Evolutionary conservation across 2,329 filamentous ascomycete species (phyloP).

Genomic region (Ceratocystis diversiconidia): DNA sequence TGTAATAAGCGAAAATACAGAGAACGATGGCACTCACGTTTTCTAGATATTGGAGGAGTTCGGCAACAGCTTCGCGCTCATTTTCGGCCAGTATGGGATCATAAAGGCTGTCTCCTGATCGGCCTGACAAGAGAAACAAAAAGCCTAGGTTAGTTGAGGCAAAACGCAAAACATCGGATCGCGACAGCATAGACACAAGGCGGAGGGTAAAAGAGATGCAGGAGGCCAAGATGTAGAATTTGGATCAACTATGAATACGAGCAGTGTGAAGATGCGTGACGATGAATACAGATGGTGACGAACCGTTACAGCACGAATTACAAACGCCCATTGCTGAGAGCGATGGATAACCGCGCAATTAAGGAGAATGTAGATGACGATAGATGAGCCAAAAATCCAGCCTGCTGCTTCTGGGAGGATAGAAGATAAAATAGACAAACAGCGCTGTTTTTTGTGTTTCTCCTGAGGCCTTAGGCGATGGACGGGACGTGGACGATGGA

Average conservation of each 20-base stretch:
- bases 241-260: background rate
- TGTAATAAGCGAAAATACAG: background rate
- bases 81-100: constrained; percentile 85
- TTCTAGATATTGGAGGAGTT: constrained; percentile 88
- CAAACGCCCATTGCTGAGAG: constrained; percentile 42
- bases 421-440: background rate
- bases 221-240: background rate
- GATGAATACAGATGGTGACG: constrained; percentile 7
- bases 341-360: constrained; percentile 12
- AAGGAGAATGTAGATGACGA: constrained; percentile 4
- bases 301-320: constrained; percentile 46
- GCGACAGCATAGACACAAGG: background rate
- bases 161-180: background rate
- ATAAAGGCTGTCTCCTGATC: constrained; percentile 67
- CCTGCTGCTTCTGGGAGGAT: background rate
- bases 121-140: constrained; percentile 34
- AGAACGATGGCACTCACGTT: constrained; percentile 48
- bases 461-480: background rate
- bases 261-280: background rate
- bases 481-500: background rate
- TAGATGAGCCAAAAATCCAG: background rate
- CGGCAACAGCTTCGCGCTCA: constrained; percentile 91
- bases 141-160: background rate
- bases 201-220: background rate
- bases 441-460: background rate